Evolutionary conservation across 2,329 filamentous ascomycete genomes (phyloP), one percentile per base, ranked within the genome.

Genomic region (Pseudogymnoascus sp.): DNA sequence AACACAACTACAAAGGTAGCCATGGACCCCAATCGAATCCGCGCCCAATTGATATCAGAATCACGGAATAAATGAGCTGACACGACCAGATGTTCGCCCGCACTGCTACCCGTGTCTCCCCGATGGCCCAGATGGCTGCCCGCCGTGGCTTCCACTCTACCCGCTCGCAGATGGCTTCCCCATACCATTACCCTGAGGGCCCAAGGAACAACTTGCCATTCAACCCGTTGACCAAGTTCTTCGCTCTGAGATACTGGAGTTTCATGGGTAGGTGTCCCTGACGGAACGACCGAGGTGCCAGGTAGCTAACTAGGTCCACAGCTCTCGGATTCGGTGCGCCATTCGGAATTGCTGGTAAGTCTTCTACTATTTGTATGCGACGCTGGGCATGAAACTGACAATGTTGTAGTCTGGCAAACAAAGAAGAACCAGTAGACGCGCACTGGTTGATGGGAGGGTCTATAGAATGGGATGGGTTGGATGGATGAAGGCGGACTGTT

Each of bases 151-250:
- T 99, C 88, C 88, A 92, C 78, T 86, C 90, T 73, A 95, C 93
- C 76, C 90, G 90, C 74, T 79, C 88, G 75, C 91, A 90, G 77
- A 80, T 96, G 75, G 85, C 82, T 72, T 95, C 90, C 75, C 92
- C 92, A 67, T 97, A 96, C 87, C 94, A 99, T 84, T 99, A 99
- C 82, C 88, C 93, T 71, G 93, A 97, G 82, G 94, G 93, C 68
- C 90, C 93, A 73, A 89, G 91, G 79, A 87, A 84, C 82, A 97
- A 97, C 85, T 79, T 99, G 69, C 94, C 94, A 69, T 99, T 99
- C 87, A 96, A 99, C 84, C 89, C 94, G 69, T 83, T 90, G 80
- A 93, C 87, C 75, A 90, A 87, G 79, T 89, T 83, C 80, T 99
- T 99, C 76, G 84, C 80, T 68, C 66, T 90, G 70, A 83, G 87